Percentiles rank a stretch among this genome's conserved stretches.
Conservation (phyloP, 2,329 filamentous ascomycete species). For the Colletotrichum navitas region DNA sequence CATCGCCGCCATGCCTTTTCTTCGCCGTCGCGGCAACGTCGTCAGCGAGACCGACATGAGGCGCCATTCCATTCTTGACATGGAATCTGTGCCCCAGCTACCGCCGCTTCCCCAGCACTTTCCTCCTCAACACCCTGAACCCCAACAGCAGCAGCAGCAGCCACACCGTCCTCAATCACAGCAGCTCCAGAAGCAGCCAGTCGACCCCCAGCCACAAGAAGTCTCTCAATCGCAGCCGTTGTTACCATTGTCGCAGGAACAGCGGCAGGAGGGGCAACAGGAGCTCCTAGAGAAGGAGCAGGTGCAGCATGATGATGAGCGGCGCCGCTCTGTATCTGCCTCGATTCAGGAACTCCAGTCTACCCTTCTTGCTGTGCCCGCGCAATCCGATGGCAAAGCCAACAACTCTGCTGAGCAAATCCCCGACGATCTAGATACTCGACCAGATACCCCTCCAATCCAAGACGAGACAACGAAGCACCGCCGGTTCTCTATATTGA, state of each 20-base stretch:
- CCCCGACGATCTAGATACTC: conserved; percentile 46
- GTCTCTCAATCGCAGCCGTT: conserved; percentile 3
- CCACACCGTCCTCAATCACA: conserved; percentile 19
- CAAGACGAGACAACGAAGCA: conserved; percentile 69
- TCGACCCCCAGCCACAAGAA: conserved; percentile 9
- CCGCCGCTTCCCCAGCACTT: conserved; percentile 44
- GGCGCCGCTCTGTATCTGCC: conserved; percentile 22
- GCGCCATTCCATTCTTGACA: conserved; percentile 59
- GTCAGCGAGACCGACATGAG: conserved; percentile 71
- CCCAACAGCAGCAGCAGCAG: conserved; percentile 26
- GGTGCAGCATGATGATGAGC: conserved; percentile 2
- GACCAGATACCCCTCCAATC: conserved; percentile 63
- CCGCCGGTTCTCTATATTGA: conserved; percentile 77
- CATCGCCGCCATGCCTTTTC: conserved; percentile 67
- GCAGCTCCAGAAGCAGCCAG: conserved; percentile 25
- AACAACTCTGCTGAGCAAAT: conserved; percentile 33
- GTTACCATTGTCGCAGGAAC: not conserved
- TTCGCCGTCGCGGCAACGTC: conserved; percentile 71
- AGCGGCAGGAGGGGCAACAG: not conserved
- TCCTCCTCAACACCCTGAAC: conserved; percentile 30
- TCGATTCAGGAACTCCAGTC: conserved; percentile 17
- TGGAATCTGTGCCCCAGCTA: conserved; percentile 48
- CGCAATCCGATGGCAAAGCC: conserved; percentile 18
- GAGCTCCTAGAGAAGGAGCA: not conserved
- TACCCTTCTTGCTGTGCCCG: conserved; percentile 25